phyloP scores from a whole-genome alignment of 2,329 filamentous ascomycete species.

The Venturia pyrina region DNA sequence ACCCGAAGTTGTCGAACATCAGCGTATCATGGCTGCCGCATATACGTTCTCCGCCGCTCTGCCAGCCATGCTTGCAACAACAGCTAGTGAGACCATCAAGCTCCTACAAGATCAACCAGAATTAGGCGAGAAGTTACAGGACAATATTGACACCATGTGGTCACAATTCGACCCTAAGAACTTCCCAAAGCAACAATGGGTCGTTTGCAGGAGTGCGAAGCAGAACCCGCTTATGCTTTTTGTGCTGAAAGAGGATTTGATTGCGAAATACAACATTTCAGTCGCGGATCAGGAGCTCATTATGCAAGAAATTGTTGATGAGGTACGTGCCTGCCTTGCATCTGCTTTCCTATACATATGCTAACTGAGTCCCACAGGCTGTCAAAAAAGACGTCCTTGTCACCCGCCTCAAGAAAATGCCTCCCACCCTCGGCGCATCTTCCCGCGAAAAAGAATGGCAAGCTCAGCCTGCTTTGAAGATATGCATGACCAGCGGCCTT shows the following conservation, averaged over 20 bases:
- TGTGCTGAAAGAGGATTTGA: conserved; percentile 71
- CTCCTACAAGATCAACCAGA: conserved; percentile 82
- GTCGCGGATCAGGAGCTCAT: conserved; percentile 73
- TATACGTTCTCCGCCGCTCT: conserved; percentile 96
- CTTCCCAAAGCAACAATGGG: conserved; percentile 90
- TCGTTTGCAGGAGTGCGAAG: conserved; percentile 64
- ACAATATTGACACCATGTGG: conserved; percentile 78
- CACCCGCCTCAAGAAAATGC: conserved; percentile 72
- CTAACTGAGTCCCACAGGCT: conserved; percentile 47
- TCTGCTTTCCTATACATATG: conserved; percentile 10
- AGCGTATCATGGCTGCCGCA: conserved; percentile 81
- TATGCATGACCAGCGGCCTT: conserved; percentile 79
- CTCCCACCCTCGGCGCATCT: conserved; percentile 46
- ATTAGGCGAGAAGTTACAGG: conserved; percentile 65
- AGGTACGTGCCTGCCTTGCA: conserved; percentile 49
- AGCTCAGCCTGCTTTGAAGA: conserved; percentile 73
- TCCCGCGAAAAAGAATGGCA: conserved; percentile 59
- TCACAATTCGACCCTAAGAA: conserved; percentile 83
- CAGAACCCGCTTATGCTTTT: conserved; percentile 87
- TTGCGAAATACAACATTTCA: conserved; percentile 58
- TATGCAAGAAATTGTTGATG: conserved; percentile 87
- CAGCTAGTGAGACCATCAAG: conserved; percentile 80
- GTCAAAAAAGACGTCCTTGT: conserved; percentile 84
- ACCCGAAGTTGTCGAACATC: conserved; percentile 87
- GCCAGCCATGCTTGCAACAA: conserved; percentile 68